phyloP scores from a whole-genome alignment of 768 basidiomycete genomes.

The Dacryopinax spathularia region DNA sequence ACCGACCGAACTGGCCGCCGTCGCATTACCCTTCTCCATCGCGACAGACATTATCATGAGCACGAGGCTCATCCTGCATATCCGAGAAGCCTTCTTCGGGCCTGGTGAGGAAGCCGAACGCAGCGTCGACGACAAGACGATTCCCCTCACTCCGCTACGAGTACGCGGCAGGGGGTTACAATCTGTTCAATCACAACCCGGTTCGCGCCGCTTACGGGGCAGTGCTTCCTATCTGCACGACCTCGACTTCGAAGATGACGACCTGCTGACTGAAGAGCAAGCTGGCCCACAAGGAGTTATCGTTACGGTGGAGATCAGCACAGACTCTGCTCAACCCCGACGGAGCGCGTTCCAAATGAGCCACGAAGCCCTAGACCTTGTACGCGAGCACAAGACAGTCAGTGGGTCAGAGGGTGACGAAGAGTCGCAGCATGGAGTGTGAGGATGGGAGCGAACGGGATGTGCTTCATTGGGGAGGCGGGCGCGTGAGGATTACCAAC shows the following conservation, averaged over 20 bases:
- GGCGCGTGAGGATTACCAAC: not conserved
- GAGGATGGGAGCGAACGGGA: not conserved
- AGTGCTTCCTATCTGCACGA: not conserved
- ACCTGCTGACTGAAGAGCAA: not conserved
- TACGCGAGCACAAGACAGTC: not conserved
- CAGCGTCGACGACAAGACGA: slow-evolving; percentile 1
- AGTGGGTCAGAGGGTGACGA: not conserved
- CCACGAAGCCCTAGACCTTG: not conserved
- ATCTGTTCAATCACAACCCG: not conserved
- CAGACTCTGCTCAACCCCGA: not conserved
- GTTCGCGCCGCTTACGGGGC: not conserved
- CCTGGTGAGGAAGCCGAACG: not conserved
- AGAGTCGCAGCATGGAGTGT: not conserved
- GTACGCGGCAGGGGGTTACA: not conserved
- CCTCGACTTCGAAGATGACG: not conserved
- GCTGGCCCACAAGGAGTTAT: not conserved
- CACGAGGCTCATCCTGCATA: not conserved
- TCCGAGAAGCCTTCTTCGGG: not conserved
- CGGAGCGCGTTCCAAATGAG: not conserved
- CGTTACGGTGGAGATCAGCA: not conserved
- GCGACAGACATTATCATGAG: slow-evolving; percentile 1
- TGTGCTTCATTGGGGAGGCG: not conserved
- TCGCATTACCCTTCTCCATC: not conserved
- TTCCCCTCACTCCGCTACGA: not conserved
- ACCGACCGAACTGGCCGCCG: not conserved